A percentile compares a stretch with the other conserved stretches of the same genome.
Evolutionary conservation across 2,329 filamentous ascomycete species (phyloP).

Genomic region (Scytalidium sp.): DNA sequence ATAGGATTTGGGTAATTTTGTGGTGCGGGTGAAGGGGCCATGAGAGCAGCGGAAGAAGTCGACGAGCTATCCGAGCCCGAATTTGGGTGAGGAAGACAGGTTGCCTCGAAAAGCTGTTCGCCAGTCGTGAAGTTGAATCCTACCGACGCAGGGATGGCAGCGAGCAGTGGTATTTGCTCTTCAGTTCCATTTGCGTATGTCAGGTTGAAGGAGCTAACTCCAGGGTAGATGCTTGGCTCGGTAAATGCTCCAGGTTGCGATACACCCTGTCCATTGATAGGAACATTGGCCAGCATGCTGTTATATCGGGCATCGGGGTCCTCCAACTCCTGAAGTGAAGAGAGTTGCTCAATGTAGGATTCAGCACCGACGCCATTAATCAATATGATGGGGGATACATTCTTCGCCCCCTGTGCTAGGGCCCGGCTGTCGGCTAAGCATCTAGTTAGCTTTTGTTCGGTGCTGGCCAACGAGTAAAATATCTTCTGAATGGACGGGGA

Average conservation of each 20-base stretch:
- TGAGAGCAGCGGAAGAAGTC: not conserved
- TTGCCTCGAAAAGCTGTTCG: not conserved
- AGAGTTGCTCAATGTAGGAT: not conserved
- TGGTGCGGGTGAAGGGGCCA: not conserved
- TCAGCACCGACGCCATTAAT: not conserved
- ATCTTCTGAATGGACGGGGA: not conserved
- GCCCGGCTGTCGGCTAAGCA: not conserved
- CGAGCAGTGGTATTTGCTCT: not conserved
- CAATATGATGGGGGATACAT: constrained; percentile 2
- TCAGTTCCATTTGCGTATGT: not conserved
- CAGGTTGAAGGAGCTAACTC: not conserved
- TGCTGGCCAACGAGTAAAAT: too few species aligned
- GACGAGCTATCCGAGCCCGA: too few species aligned
- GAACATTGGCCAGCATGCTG: not conserved
- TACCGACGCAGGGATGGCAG: not conserved
- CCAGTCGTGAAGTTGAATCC: not conserved
- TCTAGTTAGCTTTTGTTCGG: too few species aligned
- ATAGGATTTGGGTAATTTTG: not conserved
- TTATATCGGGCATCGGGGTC: not conserved
- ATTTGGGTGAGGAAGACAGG: not conserved
- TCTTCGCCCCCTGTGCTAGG: constrained; percentile 1
- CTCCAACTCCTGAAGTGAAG: not conserved
- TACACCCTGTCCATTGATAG: not conserved
- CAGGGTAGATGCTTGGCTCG: not conserved
- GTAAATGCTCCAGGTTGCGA: not conserved